phyloP scores from a whole-genome alignment of 164 flowering plant genomes.

The grape (Vitis vinifera) region ASM3070453v1 NC_081808.1:4536001-4536500 shows the following conservation, averaged over 20 bases:
- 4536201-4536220: conserved; percentile 91
- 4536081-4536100: conserved; percentile 7
- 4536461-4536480: conserved; percentile 16
- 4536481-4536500: conserved; percentile 64
- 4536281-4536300: conserved; percentile 74
- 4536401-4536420: conserved; percentile 19
- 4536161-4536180: conserved; percentile 41
- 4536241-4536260: conserved; percentile 73
- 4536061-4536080: conserved; percentile 34
- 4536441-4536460: not conserved
- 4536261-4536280: conserved; percentile 94
- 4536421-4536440: not conserved
- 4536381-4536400: conserved; percentile 46
- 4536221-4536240: conserved; percentile 76
- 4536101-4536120: not conserved
- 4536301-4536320: conserved; percentile 80
- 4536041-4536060: conserved; percentile 19
- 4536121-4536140: not conserved
- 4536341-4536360: conserved; percentile 44
- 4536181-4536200: conserved; percentile 72
- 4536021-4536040: conserved; percentile 20
- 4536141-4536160: conserved; percentile 23
- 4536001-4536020: conserved; percentile 13
- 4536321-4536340: conserved; percentile 67
- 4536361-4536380: conserved; percentile 31